Base-by-base conservation (phyloP, 2,329 filamentous ascomycete genomes). In the Beauveria bassiana region DNA sequence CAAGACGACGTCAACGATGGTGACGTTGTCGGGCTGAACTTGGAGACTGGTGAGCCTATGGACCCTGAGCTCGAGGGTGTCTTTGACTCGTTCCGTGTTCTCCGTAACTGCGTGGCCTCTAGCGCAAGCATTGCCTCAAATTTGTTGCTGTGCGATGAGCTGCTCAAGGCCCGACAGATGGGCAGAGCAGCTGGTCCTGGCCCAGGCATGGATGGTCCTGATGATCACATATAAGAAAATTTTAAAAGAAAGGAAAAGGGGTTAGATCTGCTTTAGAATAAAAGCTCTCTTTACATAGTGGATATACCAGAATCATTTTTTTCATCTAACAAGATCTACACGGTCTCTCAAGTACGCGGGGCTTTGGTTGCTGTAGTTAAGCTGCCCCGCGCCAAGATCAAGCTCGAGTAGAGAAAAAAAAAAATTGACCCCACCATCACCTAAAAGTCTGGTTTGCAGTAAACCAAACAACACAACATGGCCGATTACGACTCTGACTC, bases 161-260 rank as follows among this genome's bases (percentile, higher is more conserved):
- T 99, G 80, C 81, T 99, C 70, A 99, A 99, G 83, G 95, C 95
- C 64, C 85, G 95, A 73, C 93, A 99, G 80, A 99, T 99, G 95
- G 88, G 83, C 54, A 79, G 85, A 71, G 76, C 80, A 75, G 81
- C 77, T 45, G 84, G 83, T 24, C 85, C 85, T 2, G 85, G 85
- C 7, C 83, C 84, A 4, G 85, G 84, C 63, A 86, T 86, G 82
- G 85, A 87, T 67, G 84, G 81, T 18, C 80, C 80, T 47, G 79
- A 81, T 69, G 75, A 82, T 72, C 78, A 77, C 72, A 74, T 78
- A 77, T 80, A 79, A 63, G 45, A 63, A 57, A 59, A 47, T 42
- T n/a, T n/a, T n/a, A n/a, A 22, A 61, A 45, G 31, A 53, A 62
- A 71, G 68, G 69, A 70, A 70, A 70, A 65, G 70, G 70, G 64